These are phyloP conservation scores for Suillus paluster DNA, from an alignment of 768 basidiomycete species.

Conservation along the genomic window DNA sequence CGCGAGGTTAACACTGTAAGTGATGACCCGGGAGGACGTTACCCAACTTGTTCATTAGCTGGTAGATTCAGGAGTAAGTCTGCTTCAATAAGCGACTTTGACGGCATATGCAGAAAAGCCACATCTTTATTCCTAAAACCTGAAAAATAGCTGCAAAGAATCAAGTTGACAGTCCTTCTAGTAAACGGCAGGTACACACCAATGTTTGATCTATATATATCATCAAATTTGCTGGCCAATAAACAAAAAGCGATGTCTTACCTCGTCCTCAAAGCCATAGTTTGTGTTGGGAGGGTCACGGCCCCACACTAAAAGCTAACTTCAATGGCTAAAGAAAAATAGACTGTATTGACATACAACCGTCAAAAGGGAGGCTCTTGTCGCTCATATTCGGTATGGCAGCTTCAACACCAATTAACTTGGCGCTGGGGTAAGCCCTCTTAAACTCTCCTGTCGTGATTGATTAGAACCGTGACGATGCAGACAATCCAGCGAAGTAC, in stretches of 20 bases:
- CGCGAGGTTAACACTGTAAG: not conserved
- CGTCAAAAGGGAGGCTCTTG: conserved; percentile 60
- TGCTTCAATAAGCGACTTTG: conserved; percentile 76
- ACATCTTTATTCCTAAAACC: conserved; percentile 80
- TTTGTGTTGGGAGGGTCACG: conserved; percentile 61
- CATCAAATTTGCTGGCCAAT: not conserved
- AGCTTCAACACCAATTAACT: conserved; percentile 69
- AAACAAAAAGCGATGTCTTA: conserved; percentile 23
- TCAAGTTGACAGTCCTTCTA: not conserved
- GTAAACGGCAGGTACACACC: conserved; percentile 35
- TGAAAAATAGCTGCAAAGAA: conserved; percentile 60
- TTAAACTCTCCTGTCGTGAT: conserved; percentile 57
- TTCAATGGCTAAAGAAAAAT: not conserved
- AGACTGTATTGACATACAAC: conserved; percentile 47
- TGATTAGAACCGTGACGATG: conserved; percentile 24
- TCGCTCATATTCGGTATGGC: conserved; percentile 55
- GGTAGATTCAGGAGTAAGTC: conserved; percentile 88
- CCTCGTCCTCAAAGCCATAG: conserved; percentile 82
- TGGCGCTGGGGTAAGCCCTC: conserved; percentile 70
- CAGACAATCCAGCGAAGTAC: conserved; percentile 25
- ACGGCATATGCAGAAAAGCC: conserved; percentile 76
- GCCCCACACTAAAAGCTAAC: conserved; percentile 52
- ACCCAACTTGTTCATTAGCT: conserved; percentile 67
- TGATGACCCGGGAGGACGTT: not conserved
- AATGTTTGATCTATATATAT: conserved; percentile 50